These are phyloP conservation scores for Physocladia obscura DNA, from an alignment of 192 early-diverging fungal genomes.

Conservation along the genomic window DNA sequence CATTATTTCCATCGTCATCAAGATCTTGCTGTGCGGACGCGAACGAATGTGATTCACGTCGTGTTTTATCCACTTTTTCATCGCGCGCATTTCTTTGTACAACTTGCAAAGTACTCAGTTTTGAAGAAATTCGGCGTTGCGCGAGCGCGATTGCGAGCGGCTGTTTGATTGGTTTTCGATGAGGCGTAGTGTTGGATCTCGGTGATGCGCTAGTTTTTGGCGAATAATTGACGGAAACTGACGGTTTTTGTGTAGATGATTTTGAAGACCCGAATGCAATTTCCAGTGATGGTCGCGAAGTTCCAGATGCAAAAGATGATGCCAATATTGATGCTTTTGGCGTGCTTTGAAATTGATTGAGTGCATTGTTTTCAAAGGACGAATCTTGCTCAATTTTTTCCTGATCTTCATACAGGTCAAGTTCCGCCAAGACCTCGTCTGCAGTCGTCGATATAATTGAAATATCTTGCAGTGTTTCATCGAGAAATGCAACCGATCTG, in stretches of 20 bases:
- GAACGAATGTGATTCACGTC: neutral
- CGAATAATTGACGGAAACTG: neutral
- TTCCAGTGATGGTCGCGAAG: neutral
- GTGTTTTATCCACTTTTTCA: neutral
- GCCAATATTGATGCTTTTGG: too few relatives aligned
- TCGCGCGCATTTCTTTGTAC: slow-evolving; percentile 3
- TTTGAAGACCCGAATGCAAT: neutral
- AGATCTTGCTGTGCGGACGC: neutral
- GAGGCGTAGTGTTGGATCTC: too few relatives aligned
- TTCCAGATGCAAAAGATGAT: neutral
- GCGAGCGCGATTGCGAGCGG: neutral
- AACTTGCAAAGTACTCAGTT: neutral
- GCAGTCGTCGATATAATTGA: slow-evolving; percentile 1
- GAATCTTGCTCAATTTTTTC: too few relatives aligned
- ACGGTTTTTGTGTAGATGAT: neutral
- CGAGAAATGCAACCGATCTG: neutral
- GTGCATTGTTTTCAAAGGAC: neutral
- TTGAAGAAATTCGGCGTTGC: slow-evolving; percentile 3
- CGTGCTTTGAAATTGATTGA: too few relatives aligned
- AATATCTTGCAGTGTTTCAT: slow-evolving; percentile 7
- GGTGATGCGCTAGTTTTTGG: neutral
- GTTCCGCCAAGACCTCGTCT: slow-evolving; percentile 3
- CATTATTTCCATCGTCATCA: neutral
- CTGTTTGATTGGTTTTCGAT: neutral
- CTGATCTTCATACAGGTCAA: neutral